Base-by-base conservation (phyloP, 345 rosid genomes). In the Lagerstroemia speciosa region DNA sequence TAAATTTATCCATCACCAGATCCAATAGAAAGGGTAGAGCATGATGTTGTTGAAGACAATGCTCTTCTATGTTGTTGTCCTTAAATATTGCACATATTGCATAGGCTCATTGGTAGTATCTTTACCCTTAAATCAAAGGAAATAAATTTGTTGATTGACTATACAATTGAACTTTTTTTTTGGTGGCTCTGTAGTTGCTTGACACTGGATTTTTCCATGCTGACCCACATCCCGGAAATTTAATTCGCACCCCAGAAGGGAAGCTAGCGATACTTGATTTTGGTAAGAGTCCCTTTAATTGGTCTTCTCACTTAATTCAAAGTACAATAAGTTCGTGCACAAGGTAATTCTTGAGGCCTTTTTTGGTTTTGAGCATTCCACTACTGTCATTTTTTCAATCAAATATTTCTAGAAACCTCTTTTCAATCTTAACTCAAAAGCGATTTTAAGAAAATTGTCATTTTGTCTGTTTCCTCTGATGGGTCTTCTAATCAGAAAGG, bases 201-300 rank as follows among this genome's bases (percentile, higher is more conserved):
- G 98, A 91, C 72, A 91, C 97, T 65, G 98, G 98, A 38, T 84
- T 93, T 83, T 93, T 93, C 83, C 98, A 93, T 82, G 98, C 98
- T 53, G 97, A 93, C 68, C 98, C 98, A 68, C 98, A 93, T 79
- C 98, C 98, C 73, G 98, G 98, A 75, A 93, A 93, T 77, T 58
- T 93, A 85, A 93, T 93, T 64, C 97, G 98, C 73, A 93, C 98
- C 20, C 97, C 90, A 65, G 98, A 93, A 48, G 98, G 98, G 79
- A 93, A 91, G 83, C 85, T 93, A 68, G 94, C 97, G 62, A 91
- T 93, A 68, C 97, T 93, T 14, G 98, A 93, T 80, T 93, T 93
- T 75, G 98, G 98, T 93, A 92, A 86, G 70, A 33, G 33, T 22
- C n/a, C 31, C 32, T 58, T 41, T 41, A 26, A 15, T 24, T 16